These are phyloP conservation scores for Lodderomyces beijingensis DNA, from an alignment of 1,139 yeast genomes.

Conservation along the genomic window DNA sequence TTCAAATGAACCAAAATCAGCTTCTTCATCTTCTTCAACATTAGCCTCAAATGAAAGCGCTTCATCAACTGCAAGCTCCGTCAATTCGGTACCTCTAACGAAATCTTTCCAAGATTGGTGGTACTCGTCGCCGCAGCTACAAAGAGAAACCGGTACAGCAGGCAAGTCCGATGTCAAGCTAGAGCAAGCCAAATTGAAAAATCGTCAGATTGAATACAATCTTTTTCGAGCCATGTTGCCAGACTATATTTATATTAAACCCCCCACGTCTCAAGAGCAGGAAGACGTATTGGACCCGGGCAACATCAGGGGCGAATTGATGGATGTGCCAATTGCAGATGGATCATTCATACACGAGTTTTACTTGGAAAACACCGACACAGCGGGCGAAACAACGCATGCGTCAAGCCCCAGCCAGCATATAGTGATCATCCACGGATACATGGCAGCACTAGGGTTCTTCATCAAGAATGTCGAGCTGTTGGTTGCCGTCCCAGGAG, in stretches of 20 bases:
- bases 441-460: constrained; percentile 46
- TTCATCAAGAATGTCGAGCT: constrained; percentile 37
- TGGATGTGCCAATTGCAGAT: constrained; percentile 30
- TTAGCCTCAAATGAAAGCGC: background rate
- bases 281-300: constrained; percentile 6
- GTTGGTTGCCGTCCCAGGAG: constrained; percentile 30
- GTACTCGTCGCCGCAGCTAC: constrained; percentile 14
- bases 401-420: constrained; percentile 14
- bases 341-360: constrained; percentile 36
- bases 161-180: constrained; percentile 12
- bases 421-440: constrained; percentile 40
- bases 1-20: background rate
- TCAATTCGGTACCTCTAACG: constrained; percentile 22
- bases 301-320: constrained; percentile 19
- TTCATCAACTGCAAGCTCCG: constrained; percentile 1
- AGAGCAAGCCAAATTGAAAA: constrained; percentile 23
- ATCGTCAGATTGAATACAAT: constrained; percentile 31
- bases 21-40: constrained; percentile 5
- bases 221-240: constrained; percentile 33
- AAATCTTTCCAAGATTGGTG: constrained; percentile 41
- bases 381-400: no score
- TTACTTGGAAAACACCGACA: constrained; percentile 24
- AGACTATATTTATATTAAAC: constrained; percentile 23
- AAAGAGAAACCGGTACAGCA: constrained; percentile 2
- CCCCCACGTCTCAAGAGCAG: constrained; percentile 13